These are phyloP conservation scores for Penicillium oxalicum DNA, from an alignment of 2,329 filamentous ascomycete species.

Conservation along the genomic window DNA sequence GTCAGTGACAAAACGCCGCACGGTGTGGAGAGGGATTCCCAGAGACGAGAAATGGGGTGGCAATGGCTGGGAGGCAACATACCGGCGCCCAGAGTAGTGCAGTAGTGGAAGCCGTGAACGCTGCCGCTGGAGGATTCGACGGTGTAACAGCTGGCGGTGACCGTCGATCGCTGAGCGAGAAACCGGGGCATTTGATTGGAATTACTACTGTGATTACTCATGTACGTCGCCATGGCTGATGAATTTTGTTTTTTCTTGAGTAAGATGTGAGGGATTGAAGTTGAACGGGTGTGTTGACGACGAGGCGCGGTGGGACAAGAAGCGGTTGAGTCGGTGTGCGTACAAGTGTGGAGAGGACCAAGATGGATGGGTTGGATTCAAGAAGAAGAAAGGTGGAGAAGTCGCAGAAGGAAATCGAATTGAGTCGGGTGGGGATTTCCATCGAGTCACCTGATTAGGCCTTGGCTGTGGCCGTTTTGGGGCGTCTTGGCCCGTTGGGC, in stretches of 20 bases:
- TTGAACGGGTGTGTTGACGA: neutral
- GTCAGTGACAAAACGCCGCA: neutral
- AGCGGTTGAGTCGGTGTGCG: neutral
- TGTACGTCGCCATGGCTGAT: conserved; percentile 42
- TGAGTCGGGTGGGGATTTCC: conserved; percentile 2
- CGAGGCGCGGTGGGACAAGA: neutral
- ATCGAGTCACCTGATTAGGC: conserved; percentile 12
- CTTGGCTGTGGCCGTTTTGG: neutral
- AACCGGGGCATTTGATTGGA: conserved; percentile 54
- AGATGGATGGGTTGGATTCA: neutral
- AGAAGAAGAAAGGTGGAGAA: neutral
- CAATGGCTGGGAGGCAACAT: conserved; percentile 24
- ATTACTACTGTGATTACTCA: conserved; percentile 69
- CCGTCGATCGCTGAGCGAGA: conserved; percentile 51
- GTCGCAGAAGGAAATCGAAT: neutral
- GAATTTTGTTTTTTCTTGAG: conserved; percentile 3
- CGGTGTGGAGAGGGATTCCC: neutral
- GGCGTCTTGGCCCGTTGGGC: neutral
- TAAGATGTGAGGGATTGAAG: neutral
- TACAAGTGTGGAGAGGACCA: conserved; percentile 2
- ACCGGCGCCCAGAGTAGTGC: conserved; percentile 83
- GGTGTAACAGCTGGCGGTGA: conserved; percentile 87
- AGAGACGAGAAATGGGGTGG: neutral
- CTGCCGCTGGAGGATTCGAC: conserved; percentile 63
- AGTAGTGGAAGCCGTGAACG: conserved; percentile 86